Evolutionary conservation across 2,329 filamentous ascomycete genomes (phyloP), one percentile per base, ranked within the genome.

Genomic region (Xylaria sp.): DNA sequence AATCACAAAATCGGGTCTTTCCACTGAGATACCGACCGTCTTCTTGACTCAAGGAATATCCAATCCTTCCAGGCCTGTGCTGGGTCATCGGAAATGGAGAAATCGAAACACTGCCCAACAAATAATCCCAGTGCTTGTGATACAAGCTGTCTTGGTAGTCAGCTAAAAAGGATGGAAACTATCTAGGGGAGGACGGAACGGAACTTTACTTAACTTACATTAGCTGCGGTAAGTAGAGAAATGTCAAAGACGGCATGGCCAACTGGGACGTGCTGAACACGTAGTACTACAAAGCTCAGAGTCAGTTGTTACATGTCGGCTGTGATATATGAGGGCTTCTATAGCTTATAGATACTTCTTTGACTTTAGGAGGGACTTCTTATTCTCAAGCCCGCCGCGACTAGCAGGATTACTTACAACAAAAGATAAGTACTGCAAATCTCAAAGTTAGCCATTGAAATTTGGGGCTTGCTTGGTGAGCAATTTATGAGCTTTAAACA

Each of bases 11-110:
- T 12, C 1, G 10, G 28, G 12, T 20, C 1, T n/a, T 2, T 13
- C 30, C 18, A 32, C 2, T n/a, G 23, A 30, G 12, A 52, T 36
- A 34, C 62, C 25, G 15, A 65, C 62, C 62, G 55, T 60, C 62
- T 53, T 53, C 62, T 60, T 4, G 55, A 59, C 30, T 65, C 62
- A 23, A 65, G 45, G 4, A 65, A 65, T 13, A 65, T 52, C 62
- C 62, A 65, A 18, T 65, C 62, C 12, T 13, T 34, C 55, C 55
- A 52, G 28, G 62, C 62, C 32, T 36, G 25, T 2, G 55, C 20
- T 7, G 55, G 55, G 13, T 65, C 46, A 28, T 36, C 55, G 10
- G 62, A 25, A 4, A 60, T 18, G 6, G 15, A 15, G 8, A 56
- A 65, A 46, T 65, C 62, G 20, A 60, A 53, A 20, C 18, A 18